Evolutionary conservation across 2,329 filamentous ascomycete genomes (phyloP), one percentile per base, ranked within the genome.

Genomic region (Cladosporium sp.): DNA sequence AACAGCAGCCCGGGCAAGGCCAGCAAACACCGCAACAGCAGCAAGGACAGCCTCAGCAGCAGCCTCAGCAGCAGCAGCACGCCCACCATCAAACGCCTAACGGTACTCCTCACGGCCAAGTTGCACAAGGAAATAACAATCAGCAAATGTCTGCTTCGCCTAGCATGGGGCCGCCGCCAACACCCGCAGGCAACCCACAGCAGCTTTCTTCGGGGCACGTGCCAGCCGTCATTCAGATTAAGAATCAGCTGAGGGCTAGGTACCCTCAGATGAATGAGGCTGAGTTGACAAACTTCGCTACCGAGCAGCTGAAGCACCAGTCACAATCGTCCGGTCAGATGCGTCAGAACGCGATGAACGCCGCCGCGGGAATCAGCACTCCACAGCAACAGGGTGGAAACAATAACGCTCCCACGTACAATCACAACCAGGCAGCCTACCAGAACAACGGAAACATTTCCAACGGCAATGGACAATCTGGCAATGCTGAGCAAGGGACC

Each of bases 181-280:
- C 63, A 16, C 66, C 65, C n/a, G 59, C 60, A 37, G 56, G 52
- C 2, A 73, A 75, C 49, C 72, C 75, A 3, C 77, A 77, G 57
- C 68, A 74, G 50, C 70, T 81, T 41, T 78, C 74, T 18, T 77
- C 72, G 45, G 76, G 77, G 18, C 75, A 78, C 58, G 73, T 80
- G 42, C 78, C 79, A 11, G 75, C 75, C 8, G 77, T 82, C 54
- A 77, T 75, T 52, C 75, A 72, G 53, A 74, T 81, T 51, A 72
- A 75, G 54, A 77, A 74, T 55, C 74, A 77, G 37, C 72, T 82
- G 13, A 74, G 77, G 57, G 69, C 69, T 50, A 74, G 66, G 58
- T 73, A 80, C 57, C 79, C 79, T 1, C 72, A 74, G 51, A 67
- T 79, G 56, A 69, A 76, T 1, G 71, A 74, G 3, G 79, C 82